Evolutionary conservation across 179 eudicot genomes (phyloP).

Genomic region (Spergularia azorica): DNA sequence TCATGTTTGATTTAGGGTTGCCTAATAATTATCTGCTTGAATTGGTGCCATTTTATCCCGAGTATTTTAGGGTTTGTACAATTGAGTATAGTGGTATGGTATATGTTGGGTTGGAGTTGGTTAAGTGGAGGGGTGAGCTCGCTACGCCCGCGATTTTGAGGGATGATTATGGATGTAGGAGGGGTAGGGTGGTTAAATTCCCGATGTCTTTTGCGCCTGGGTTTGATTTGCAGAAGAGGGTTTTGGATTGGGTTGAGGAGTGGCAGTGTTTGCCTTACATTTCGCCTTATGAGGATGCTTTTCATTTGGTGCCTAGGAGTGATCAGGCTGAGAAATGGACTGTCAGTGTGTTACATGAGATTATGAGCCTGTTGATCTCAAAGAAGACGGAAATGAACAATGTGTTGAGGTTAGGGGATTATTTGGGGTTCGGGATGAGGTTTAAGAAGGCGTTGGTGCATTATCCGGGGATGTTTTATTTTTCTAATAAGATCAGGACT

Average conservation of each 20-base stretch:
- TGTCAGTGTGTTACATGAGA: conserved; percentile 71
- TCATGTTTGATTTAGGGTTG: conserved; percentile 44
- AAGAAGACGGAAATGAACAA: conserved; percentile 69
- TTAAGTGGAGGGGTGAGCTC: conserved; percentile 55
- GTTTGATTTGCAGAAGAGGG: conserved; percentile 72
- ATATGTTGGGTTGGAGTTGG: conserved; percentile 58
- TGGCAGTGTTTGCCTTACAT: conserved; percentile 83
- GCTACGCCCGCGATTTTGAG: conserved; percentile 49
- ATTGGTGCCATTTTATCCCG: conserved; percentile 37
- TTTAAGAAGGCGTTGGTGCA: conserved; percentile 69
- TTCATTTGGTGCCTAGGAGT: conserved; percentile 57
- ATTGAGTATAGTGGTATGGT: conserved; percentile 30
- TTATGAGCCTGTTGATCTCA: conserved; percentile 54
- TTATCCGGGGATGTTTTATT: conserved; percentile 73
- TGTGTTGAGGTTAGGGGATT: conserved; percentile 56
- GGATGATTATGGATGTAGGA: conserved; percentile 21
- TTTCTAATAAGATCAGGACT: conserved; percentile 70
- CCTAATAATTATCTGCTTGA: conserved; percentile 38
- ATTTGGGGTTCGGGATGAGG: conserved; percentile 67
- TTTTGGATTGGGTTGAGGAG: conserved; percentile 56
- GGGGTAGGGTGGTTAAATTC: conserved; percentile 39
- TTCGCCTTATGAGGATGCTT: conserved; percentile 82
- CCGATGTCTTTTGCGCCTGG: conserved; percentile 63
- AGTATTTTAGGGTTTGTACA: conserved; percentile 59
- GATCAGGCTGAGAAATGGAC: conserved; percentile 81